Evolutionary conservation across 768 basidiomycete species (phyloP).

Genomic region (Panellus pusillus): DNA sequence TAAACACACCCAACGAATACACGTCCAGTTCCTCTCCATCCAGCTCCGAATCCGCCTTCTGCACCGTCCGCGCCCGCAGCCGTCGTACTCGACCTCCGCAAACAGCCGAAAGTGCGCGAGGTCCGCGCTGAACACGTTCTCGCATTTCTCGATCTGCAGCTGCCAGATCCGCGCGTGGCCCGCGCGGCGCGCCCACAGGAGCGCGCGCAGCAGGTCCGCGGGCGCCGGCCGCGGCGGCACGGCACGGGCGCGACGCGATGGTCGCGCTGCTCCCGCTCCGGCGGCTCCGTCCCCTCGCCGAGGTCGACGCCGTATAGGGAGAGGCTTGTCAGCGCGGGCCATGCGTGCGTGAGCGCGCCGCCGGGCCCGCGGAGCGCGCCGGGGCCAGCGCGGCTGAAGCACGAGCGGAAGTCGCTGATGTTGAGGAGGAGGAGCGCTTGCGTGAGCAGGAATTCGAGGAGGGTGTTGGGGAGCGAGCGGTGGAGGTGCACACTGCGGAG

Average conservation of each 20-base stretch:
- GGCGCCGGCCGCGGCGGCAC: neutral
- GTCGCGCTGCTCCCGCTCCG: neutral
- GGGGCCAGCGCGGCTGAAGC: neutral
- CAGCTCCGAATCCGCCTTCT: neutral
- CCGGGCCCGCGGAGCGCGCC: conserved; percentile 6
- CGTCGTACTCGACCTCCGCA: conserved; percentile 6
- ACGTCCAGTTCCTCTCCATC: neutral
- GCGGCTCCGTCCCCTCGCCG: neutral
- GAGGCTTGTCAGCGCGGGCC: conserved; percentile 10
- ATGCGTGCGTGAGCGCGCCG: conserved; percentile 11
- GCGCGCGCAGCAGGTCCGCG: conserved; percentile 8
- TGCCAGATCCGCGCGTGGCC: conserved; percentile 13
- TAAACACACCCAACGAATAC: conserved; percentile 4
- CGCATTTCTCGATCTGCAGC: conserved; percentile 13
- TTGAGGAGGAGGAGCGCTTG: conserved; percentile 20
- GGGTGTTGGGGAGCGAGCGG: conserved; percentile 1
- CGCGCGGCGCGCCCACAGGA: conserved; percentile 16
- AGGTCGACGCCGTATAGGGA: conserved; percentile 14
- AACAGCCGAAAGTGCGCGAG: conserved; percentile 5
- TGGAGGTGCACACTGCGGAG: conserved; percentile 13
- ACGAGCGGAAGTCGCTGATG: conserved; percentile 14
- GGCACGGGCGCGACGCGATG: too few relatives aligned
- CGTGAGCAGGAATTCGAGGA: conserved; percentile 17
- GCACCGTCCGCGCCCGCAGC: neutral
- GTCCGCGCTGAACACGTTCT: conserved; percentile 3